Evolutionary conservation across 805 yeast species (phyloP).

Genomic region (Saccharomycopsis synnaedendra): DNA sequence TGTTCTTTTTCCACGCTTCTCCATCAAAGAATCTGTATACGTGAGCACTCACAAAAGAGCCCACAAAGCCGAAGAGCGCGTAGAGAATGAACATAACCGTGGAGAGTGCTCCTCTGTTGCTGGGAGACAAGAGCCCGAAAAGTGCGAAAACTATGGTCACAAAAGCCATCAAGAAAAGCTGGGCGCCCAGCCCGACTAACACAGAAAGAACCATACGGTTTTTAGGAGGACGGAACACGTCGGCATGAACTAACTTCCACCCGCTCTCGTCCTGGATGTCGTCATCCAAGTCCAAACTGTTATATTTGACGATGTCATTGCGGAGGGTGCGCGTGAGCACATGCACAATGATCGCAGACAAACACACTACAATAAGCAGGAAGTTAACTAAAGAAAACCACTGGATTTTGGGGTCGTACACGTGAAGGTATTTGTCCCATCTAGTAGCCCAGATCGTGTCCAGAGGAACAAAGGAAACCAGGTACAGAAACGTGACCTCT

Average conservation of each 20-base stretch:
- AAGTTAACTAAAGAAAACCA: conserved; percentile 92
- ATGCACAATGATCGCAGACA: conserved; percentile 71
- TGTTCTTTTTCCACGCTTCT: conserved; percentile 77
- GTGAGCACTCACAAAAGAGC: conserved; percentile 81
- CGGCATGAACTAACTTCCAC: conserved; percentile 95
- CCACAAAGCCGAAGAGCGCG: conserved; percentile 69
- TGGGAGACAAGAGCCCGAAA: conserved; percentile 83
- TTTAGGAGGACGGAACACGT: conserved; percentile 79
- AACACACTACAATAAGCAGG: conserved; percentile 64
- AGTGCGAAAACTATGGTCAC: conserved; percentile 73
- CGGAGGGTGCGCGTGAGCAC: conserved; percentile 68
- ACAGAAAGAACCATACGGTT: conserved; percentile 63
- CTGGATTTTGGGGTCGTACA: conserved; percentile 85
- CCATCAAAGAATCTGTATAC: conserved; percentile 88
- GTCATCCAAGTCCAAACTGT: conserved; percentile 72
- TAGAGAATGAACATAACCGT: conserved; percentile 82
- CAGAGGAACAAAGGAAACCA: conserved; percentile 61
- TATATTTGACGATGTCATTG: conserved; percentile 79
- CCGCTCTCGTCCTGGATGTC: conserved; percentile 84
- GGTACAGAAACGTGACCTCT: conserved; percentile 70
- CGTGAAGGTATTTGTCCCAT: conserved; percentile 95
- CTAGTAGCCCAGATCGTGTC: conserved; percentile 91
- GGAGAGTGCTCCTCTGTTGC: conserved; percentile 86
- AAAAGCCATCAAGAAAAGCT: conserved; percentile 64
- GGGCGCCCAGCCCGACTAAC: conserved; percentile 80